Percentiles rank a stretch among this genome's conserved stretches.
These are phyloP conservation scores for Hymenoscyphus occultus DNA, from an alignment of 2,329 filamentous ascomycete species.

Conservation along the genomic window DNA sequence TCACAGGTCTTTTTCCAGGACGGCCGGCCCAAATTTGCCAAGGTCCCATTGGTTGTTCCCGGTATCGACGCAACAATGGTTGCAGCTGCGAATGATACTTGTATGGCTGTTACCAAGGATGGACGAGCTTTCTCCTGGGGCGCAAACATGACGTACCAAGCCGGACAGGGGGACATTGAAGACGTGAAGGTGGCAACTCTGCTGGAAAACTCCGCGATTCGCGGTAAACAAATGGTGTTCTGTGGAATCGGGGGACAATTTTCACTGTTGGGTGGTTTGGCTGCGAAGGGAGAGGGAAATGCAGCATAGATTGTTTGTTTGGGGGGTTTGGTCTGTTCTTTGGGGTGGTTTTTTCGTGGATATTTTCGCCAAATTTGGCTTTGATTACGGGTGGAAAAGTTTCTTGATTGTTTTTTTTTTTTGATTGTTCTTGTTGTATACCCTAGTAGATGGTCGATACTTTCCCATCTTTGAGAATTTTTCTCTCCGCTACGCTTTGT, in stretches of 20 bases:
- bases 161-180: constrained; percentile 70
- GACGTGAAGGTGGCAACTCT: constrained; percentile 75
- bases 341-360: too few species aligned
- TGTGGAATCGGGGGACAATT: constrained; percentile 84
- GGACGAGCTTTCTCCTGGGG: constrained; percentile 77
- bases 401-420: too few species aligned
- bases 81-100: constrained; percentile 68
- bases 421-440: too few species aligned
- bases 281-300: background rate
- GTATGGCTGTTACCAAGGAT: constrained; percentile 63
- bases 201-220: constrained; percentile 81
- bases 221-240: constrained; percentile 68
- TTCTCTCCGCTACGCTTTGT: too few species aligned
- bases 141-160: constrained; percentile 77
- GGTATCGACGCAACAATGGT: constrained; percentile 56
- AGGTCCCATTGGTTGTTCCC: constrained; percentile 55
- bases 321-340: too few species aligned
- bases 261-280: constrained; percentile 53
- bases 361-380: too few species aligned
- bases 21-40: background rate
- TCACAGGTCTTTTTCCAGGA: background rate
- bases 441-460: too few species aligned
- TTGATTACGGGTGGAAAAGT: too few species aligned
- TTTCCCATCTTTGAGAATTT: too few species aligned
- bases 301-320: background rate